Base-by-base conservation (phyloP, 208 protist genomes). In the Acanthamoeba triangularis region DNA sequence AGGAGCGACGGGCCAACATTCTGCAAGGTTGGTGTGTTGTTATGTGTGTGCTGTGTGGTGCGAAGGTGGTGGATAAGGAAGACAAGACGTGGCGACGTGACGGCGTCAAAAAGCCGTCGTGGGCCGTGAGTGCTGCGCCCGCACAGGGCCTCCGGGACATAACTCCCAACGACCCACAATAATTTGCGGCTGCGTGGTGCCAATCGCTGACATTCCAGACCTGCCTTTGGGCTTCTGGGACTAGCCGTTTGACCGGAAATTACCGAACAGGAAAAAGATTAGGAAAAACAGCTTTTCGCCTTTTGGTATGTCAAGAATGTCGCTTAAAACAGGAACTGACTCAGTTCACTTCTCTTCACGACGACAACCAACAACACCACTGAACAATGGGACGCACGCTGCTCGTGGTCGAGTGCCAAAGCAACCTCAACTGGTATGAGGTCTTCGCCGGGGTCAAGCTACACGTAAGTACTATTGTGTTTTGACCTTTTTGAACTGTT, bases 351-450 rank as follows among this genome's bases (percentile, higher is more conserved):
- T n/a, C n/a, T n/a, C n/a, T n/a, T n/a, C n/a, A n/a, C n/a, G 37
- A 41, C 37, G 37, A 3, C 37, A 41, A 30, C 59, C 7, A 0
- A n/a, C 59, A 65, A 65, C 23, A 3, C 52, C 52, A 61, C 11
- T 1, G 20, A 1, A 61, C 33, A 37, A 91, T 91, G 84, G 84
- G 5, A 8, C 49, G 59, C 56, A 67, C 95, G 52, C 16, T 96
- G 74, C 65, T 94, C 18, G 90, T 94, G 37, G 90, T 94, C 6
- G 90, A 94, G 52, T 94, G 90, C 74, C 56, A 56, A 25, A 7
- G 25, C 63, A 56, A 94, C 90, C 44, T 95, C 25, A 95, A 95
- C 74, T 95, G 93, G 93, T 95, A 95, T 65, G 18, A 67, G 35
- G 69, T 91, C 10, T 88, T 95, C 90, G 74, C 35, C 11, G 93